Percentiles rank a stretch among this genome's conserved stretches.
Evolutionary conservation across 1,284 basidiomycete genomes (phyloP).

Genomic region (Butyriboletus appendiculatus): DNA sequence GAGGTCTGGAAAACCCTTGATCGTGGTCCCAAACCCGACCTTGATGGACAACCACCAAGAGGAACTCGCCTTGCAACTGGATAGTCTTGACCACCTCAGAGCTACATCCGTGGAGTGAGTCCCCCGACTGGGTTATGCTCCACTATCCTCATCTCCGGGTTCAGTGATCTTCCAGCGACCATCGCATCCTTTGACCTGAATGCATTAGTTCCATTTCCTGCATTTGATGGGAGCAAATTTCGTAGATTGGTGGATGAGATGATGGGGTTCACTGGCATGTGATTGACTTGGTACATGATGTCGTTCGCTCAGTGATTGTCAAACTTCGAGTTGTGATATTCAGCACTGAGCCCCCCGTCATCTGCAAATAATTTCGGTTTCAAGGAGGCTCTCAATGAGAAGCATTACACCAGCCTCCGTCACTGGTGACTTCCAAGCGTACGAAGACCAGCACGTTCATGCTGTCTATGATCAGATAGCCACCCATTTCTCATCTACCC

Average conservation of each 20-base stretch:
- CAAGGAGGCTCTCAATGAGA: slow-evolving; percentile 20
- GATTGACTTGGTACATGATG: slow-evolving; percentile 1
- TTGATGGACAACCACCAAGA: slow-evolving; percentile 94
- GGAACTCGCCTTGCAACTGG: slow-evolving; percentile 80
- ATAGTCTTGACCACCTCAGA: slow-evolving; percentile 60
- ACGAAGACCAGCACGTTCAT: slow-evolving; percentile 81
- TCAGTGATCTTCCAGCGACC: slow-evolving; percentile 53
- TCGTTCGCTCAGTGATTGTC: background rate
- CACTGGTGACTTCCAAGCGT: slow-evolving; percentile 49
- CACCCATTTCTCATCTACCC: slow-evolving; percentile 88
- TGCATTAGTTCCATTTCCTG: slow-evolving; percentile 58
- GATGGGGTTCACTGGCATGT: slow-evolving; percentile 57
- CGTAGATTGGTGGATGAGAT: slow-evolving; percentile 66
- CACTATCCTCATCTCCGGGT: slow-evolving; percentile 14
- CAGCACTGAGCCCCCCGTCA: background rate
- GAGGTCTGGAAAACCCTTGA: slow-evolving; percentile 70
- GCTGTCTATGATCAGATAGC: slow-evolving; percentile 91
- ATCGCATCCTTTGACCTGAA: slow-evolving; percentile 51
- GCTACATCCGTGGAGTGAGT: slow-evolving; percentile 63
- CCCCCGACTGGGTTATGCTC: background rate
- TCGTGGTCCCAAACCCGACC: slow-evolving; percentile 88
- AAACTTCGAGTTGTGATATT: background rate
- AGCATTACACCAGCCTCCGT: slow-evolving; percentile 39
- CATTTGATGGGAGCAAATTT: slow-evolving; percentile 66
- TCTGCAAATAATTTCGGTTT: background rate